Base-by-base conservation (phyloP, 257 asterid genomes). In the Solanum etuberosum region DNA sequence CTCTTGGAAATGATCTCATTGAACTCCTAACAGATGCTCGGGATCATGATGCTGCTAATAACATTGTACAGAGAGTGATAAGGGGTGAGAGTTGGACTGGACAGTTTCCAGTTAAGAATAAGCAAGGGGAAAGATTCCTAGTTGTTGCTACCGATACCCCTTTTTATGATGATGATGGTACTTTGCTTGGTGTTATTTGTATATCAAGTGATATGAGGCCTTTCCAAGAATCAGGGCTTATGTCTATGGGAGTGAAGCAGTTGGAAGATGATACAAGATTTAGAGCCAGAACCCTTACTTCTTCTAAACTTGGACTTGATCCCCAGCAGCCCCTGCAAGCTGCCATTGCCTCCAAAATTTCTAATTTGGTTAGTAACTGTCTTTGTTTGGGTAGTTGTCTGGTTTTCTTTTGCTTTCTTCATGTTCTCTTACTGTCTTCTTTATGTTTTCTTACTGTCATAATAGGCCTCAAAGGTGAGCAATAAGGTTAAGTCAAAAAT, bases 51-150 rank as follows among this genome's bases (percentile, higher is more conserved):
- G 87, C 85, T 20, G 98, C 94, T 84, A 83, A 38, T 82, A 90
- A 93, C 89, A 94, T 95, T 87, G 84, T 95, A 54, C 46, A 78
- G 9, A 94, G 93, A 34, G 95, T 93, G 42, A 46, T 68, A 10
- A 88, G 73, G 91, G 98, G 98, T 29, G 95, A 97, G 88, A 90
- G 89, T 87, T 95, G 99, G 98, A 95, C 95, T 0, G 98, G 99
- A 40, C 92, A 91, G 87, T 94, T 94, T 89, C 98, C 99, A 27
- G 92, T 93, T 40, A 94, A 87, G 87, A 92, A 90, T 80, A 95
- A 92, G 93, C 90, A 48, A 32, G 98, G 98, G 34, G 93, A 90
- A 15, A 91, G 92, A 88, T 93, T 97, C 83, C 20, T 87, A 83
- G 92, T 93, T 18, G 73, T 93, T 87, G 93, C 93, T 68, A 95